Evolutionary conservation across 2,329 filamentous ascomycete genomes (phyloP).

Genomic region (Thielaviopsis populi): DNA sequence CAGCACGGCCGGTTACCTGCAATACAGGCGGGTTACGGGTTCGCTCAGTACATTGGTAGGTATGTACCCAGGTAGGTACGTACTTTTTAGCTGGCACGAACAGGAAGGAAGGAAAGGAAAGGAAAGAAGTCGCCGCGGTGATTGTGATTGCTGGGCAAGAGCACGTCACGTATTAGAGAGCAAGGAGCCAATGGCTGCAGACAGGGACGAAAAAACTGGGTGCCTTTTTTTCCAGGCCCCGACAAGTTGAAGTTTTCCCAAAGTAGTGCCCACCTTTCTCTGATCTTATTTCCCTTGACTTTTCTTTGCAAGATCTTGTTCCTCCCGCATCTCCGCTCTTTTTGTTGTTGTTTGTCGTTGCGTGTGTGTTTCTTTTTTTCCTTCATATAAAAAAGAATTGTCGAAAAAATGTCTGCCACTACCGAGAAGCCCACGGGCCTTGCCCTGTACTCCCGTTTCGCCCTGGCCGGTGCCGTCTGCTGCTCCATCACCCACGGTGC

Average conservation of each 20-base stretch:
- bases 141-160: background rate
- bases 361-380: slow-evolving; percentile 16
- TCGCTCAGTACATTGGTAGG: background rate
- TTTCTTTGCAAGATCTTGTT: slow-evolving; percentile 22
- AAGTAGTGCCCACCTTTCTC: slow-evolving; percentile 7
- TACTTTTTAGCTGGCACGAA: background rate
- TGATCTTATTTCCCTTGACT: slow-evolving; percentile 11
- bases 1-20: background rate
- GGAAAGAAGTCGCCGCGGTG: background rate
- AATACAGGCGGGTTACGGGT: background rate
- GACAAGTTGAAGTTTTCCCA: slow-evolving; percentile 5
- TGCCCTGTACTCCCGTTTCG: slow-evolving; percentile 84
- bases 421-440: slow-evolving; percentile 34
- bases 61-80: no score
- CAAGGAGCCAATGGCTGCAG: background rate
- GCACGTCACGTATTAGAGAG: background rate
- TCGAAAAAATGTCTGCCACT: slow-evolving; percentile 32
- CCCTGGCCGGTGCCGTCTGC: slow-evolving; percentile 93
- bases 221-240: slow-evolving; percentile 13
- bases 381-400: slow-evolving; percentile 13
- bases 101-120: background rate
- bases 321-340: slow-evolving; percentile 16
- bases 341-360: slow-evolving; percentile 18
- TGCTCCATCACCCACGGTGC: slow-evolving; percentile 95
- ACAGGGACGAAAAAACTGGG: slow-evolving; percentile 4